A percentile compares a stretch with the other conserved stretches of the same genome.
Evolutionary conservation across 805 yeast genomes (phyloP).

Genomic region (Suhomyces sp.): DNA sequence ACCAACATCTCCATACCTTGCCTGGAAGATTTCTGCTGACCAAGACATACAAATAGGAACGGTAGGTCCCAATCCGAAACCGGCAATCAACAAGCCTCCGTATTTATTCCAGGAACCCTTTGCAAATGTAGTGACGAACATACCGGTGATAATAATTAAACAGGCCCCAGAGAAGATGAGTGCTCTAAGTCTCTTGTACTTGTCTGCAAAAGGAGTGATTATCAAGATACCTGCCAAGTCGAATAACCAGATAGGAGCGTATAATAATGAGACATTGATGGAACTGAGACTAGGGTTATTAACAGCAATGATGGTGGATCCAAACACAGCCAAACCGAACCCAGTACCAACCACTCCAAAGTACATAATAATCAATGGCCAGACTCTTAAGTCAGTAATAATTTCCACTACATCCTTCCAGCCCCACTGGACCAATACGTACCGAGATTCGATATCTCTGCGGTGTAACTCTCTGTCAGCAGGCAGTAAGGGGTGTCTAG

Average conservation of each 20-base stretch:
- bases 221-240: constrained; percentile 73
- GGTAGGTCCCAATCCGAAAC: constrained; percentile 88
- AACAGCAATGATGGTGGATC: constrained; percentile 68
- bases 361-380: constrained; percentile 85
- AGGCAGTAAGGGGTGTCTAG: constrained; percentile 50
- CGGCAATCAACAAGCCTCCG: constrained; percentile 78
- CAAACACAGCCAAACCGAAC: constrained; percentile 80
- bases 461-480: constrained; percentile 58
- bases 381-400: constrained; percentile 61
- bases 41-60: constrained; percentile 87
- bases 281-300: constrained; percentile 63
- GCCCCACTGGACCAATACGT: constrained; percentile 52
- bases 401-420: constrained; percentile 56
- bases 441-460: constrained; percentile 57
- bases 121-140: constrained; percentile 76
- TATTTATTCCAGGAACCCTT: constrained; percentile 71
- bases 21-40: constrained; percentile 72
- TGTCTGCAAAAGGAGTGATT: constrained; percentile 80
- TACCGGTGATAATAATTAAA: constrained; percentile 67
- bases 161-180: constrained; percentile 62
- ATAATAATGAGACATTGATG: constrained; percentile 68
- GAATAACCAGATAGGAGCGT: constrained; percentile 90
- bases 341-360: constrained; percentile 95
- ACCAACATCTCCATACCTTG: constrained; percentile 79
- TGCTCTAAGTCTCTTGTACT: constrained; percentile 56